Conservation (phyloP, 805 yeast genomes). For the Kregervanrija pseudodelftensis region DNA sequence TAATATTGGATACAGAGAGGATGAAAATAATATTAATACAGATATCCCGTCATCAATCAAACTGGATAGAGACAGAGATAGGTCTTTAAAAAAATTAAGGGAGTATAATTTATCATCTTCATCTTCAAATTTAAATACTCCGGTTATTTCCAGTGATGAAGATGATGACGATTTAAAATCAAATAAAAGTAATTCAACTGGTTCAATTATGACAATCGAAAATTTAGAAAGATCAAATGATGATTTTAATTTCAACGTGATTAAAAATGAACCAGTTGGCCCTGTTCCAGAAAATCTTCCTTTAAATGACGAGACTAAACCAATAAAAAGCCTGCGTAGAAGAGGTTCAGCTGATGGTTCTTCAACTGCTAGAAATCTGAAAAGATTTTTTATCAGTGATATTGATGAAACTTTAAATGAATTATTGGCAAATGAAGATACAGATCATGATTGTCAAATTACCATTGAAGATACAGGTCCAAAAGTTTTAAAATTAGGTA, state of each 20-base stretch:
- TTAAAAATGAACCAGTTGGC: not conserved
- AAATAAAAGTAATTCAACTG: slow-evolving; percentile 10
- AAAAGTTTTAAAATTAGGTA: slow-evolving; percentile 70
- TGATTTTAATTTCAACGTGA: no score
- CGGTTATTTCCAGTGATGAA: slow-evolving; percentile 12
- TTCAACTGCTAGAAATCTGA: slow-evolving; percentile 25
- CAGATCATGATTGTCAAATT: slow-evolving; percentile 77
- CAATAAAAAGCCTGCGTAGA: slow-evolving; percentile 24
- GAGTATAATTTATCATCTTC: no score
- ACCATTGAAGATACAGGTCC: slow-evolving; percentile 84
- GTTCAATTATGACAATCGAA: not conserved
- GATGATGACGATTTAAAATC: slow-evolving; percentile 3
- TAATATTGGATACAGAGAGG: no score
- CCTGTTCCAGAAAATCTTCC: not conserved
- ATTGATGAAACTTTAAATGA: slow-evolving; percentile 67
- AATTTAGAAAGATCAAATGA: not conserved
- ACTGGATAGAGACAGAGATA: slow-evolving; percentile 1
- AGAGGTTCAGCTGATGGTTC: slow-evolving; percentile 51
- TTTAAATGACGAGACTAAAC: not conserved
- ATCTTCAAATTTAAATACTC: slow-evolving; percentile 6
- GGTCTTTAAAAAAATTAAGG: no score
- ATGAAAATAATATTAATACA: no score
- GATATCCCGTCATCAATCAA: not conserved
- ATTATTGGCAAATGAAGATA: slow-evolving; percentile 70
- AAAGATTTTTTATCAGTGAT: slow-evolving; percentile 63